Evolutionary conservation across 129 eudicot genomes (phyloP).

Genomic region (Mikania micrantha): DNA sequence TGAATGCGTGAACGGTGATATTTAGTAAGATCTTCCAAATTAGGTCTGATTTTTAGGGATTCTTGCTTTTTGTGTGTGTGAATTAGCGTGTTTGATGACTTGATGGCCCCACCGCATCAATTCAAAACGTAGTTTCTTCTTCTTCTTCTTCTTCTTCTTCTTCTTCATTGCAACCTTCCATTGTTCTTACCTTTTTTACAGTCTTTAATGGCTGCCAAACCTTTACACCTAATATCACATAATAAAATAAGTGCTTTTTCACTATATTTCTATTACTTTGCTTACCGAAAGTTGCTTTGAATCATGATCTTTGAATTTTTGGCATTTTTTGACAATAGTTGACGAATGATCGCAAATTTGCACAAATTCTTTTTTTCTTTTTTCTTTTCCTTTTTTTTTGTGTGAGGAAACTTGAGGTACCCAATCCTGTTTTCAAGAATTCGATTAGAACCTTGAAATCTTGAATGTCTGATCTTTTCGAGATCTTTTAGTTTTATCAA

Average conservation of each 20-base stretch:
- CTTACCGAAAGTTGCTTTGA: conserved; percentile 5
- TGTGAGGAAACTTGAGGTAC: conserved; percentile 5
- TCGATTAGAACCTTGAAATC: conserved; percentile 16
- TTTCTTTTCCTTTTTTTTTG: too few relatives aligned
- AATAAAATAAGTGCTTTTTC: conserved; percentile 21
- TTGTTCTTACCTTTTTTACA: conserved; percentile 18
- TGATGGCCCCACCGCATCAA: conserved; percentile 22
- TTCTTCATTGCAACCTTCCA: conserved; percentile 25
- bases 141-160: conserved; percentile 27
- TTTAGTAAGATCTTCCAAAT: conserved; percentile 12
- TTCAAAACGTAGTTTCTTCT: conserved; percentile 10
- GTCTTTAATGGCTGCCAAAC: conserved; percentile 26
- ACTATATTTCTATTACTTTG: neutral
- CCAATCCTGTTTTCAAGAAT: conserved; percentile 9
- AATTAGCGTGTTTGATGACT: conserved; percentile 7
- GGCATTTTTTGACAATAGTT: neutral
- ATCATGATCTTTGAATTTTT: conserved; percentile 9
- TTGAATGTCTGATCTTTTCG: conserved; percentile 12
- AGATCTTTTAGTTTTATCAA: conserved; percentile 17
- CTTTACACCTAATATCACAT: conserved; percentile 27
- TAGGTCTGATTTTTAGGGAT: neutral
- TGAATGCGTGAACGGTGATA: neutral
- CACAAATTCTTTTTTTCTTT: neutral
- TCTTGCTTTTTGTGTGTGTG: conserved; percentile 1
- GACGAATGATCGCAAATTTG: neutral